Conservation (phyloP, 139 green algal genomes). For the Coelastrella sp. region DNA sequence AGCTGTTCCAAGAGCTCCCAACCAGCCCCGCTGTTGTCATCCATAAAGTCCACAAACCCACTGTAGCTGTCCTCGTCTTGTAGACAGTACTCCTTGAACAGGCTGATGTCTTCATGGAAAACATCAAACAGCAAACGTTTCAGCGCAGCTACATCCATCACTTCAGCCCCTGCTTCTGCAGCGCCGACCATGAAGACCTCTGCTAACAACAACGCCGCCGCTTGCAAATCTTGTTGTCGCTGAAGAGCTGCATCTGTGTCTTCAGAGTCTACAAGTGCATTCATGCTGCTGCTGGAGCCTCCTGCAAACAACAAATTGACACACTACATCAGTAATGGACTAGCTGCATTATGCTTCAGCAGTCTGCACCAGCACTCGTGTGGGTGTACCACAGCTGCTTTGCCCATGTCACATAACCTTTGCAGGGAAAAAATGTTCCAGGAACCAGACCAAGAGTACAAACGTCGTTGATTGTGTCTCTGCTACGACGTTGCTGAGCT, state of each 20-base stretch:
- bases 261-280: neutral
- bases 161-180: constrained; percentile 27
- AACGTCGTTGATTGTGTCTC: too few species aligned
- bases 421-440: too few species aligned
- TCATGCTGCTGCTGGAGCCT: neutral
- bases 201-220: constrained; percentile 22
- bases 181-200: constrained; percentile 48
- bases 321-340: too few species aligned
- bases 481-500: too few species aligned
- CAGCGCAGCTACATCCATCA: neutral
- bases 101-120: constrained; percentile 41
- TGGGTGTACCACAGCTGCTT: too few species aligned
- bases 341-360: too few species aligned
- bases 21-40: neutral
- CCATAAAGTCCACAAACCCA: constrained; percentile 43
- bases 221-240: neutral
- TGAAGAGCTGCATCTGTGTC: constrained; percentile 18
- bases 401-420: too few species aligned
- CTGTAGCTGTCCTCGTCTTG: constrained; percentile 43
- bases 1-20: constrained; percentile 42
- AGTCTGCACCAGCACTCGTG: too few species aligned
- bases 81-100: constrained; percentile 49
- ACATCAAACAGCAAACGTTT: constrained; percentile 52
- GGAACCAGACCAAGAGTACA: too few species aligned
- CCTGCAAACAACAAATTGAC: neutral